Conservation (phyloP, 441 rosid species). For the Populus tomentosa region DNA sequence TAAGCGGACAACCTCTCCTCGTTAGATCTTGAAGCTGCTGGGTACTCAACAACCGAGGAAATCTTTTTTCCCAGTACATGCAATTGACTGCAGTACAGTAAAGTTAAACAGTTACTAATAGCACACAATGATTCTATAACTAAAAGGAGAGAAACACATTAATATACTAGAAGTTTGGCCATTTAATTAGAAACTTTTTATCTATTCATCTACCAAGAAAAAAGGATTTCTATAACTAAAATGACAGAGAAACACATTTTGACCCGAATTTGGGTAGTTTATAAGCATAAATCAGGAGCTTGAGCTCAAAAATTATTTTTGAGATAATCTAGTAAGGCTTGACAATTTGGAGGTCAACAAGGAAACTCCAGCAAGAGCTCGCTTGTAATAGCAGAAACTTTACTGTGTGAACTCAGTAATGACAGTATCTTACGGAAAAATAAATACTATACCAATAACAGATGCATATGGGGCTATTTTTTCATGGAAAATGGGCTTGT, state of each 20-base stretch:
- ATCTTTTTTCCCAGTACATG: slow-evolving; percentile 96
- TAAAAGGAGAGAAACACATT: no score
- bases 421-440: slow-evolving; percentile 14
- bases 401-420: neutral
- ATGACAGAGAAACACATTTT: neutral
- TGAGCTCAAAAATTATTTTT: neutral
- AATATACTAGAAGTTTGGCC: no score
- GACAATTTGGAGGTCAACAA: neutral
- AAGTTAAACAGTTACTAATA: neutral
- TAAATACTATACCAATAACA: slow-evolving; percentile 57
- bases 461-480: slow-evolving; percentile 83
- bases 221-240: neutral
- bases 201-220: neutral
- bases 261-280: neutral
- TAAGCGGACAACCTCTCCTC: slow-evolving; percentile 61
- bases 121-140: neutral
- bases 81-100: slow-evolving; percentile 63
- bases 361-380: neutral
- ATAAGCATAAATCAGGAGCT: neutral
- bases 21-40: slow-evolving; percentile 63
- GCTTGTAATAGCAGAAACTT: neutral
- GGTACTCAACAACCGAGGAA: slow-evolving; percentile 68
- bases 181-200: no score
- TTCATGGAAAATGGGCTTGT: slow-evolving; percentile 69
- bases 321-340: neutral